A percentile compares a stretch with the other conserved stretches of the same genome.
Conservation (phyloP, 495 filamentous ascomycete genomes). For the Thermochaetoides thermophila region DNA sequence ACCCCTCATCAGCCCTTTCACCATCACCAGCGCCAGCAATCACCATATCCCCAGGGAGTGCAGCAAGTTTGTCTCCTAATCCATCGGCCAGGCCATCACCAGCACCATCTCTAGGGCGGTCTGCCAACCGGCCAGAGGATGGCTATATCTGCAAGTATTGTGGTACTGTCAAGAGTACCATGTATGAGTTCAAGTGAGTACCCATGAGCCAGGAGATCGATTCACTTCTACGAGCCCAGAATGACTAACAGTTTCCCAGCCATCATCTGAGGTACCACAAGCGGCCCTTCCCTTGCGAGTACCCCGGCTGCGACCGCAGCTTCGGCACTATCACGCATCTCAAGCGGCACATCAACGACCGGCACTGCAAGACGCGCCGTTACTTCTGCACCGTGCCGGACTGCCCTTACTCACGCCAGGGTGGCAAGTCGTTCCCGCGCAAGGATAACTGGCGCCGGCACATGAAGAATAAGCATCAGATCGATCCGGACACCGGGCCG, state of each 20-base stretch:
- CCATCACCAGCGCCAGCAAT: background rate
- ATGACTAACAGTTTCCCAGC: conserved; percentile 11
- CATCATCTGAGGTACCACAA: conserved; percentile 37
- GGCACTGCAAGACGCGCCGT: conserved; percentile 33
- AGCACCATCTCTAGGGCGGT: conserved; percentile 1
- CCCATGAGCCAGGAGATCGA: no score
- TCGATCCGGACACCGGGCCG: conserved; percentile 16
- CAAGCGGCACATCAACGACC: conserved; percentile 37
- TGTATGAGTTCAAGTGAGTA: conserved; percentile 35
- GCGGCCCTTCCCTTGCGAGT: conserved; percentile 29
- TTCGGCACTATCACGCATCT: conserved; percentile 40
- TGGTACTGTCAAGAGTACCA: conserved; percentile 27
- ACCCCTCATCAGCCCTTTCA: background rate
- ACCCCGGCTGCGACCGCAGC: conserved; percentile 25
- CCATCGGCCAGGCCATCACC: background rate
- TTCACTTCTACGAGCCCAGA: no score
- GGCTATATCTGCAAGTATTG: conserved; percentile 27
- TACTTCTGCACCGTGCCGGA: conserved; percentile 31
- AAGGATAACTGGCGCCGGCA: conserved; percentile 39
- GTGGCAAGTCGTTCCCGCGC: conserved; percentile 34
- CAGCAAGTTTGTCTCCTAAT: no score
- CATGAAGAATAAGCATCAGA: conserved; percentile 34
- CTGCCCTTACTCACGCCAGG: conserved; percentile 30
- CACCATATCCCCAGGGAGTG: no score
- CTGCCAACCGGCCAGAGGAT: background rate